Conservation (phyloP, 176 grass and related monocot species). For the Chrysopogon serrulatus region DNA sequence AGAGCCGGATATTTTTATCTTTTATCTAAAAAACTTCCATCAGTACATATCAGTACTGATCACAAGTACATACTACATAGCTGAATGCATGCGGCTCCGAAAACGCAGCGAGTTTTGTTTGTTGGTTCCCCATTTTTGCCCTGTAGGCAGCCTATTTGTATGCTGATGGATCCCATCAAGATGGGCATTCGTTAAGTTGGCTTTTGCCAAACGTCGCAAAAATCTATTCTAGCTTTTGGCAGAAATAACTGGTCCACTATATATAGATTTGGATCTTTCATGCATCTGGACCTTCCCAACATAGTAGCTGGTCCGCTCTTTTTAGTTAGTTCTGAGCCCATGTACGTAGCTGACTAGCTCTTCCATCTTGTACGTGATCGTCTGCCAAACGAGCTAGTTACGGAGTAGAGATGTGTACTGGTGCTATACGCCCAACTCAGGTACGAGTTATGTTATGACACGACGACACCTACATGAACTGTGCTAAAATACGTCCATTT, state of each 20-base stretch:
- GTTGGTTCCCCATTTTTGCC: neutral
- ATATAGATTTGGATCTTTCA: neutral
- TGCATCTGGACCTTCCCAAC: neutral
- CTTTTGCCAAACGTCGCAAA: neutral
- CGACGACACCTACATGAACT: neutral
- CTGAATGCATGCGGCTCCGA: neutral
- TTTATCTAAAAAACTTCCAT: no score
- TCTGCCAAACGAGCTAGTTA: conserved; percentile 2
- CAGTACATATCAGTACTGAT: neutral
- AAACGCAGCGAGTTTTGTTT: neutral
- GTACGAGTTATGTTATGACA: neutral
- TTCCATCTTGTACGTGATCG: neutral
- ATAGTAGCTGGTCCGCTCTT: neutral
- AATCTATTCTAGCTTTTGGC: neutral
- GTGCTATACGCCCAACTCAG: conserved; percentile 10
- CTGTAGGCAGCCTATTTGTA: neutral
- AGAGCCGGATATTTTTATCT: no score
- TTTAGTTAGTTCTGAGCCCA: neutral
- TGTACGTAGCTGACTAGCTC: neutral
- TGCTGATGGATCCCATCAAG: neutral
- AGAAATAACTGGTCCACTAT: neutral
- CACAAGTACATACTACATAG: neutral
- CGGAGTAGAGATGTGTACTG: neutral
- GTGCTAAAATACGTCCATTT: neutral
- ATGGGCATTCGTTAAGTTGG: neutral